Conservation (phyloP, 2,329 filamentous ascomycete species). For the Stachybotrys elegans region DNA sequence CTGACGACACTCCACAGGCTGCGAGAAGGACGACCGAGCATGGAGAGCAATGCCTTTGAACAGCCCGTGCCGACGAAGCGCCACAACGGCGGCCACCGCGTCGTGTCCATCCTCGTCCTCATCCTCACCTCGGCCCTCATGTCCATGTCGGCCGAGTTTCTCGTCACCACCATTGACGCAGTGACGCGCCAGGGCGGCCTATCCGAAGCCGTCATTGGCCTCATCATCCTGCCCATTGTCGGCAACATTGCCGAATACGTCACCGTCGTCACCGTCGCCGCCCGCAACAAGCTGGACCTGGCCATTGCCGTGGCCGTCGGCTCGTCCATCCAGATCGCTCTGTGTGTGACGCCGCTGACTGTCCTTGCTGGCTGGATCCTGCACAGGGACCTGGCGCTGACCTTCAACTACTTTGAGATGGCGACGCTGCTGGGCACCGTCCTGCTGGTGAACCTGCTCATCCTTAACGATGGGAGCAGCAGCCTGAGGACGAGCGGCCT, state of each 20-base stretch:
- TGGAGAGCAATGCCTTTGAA: neutral
- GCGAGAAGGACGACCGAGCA: slow-evolving; percentile 8
- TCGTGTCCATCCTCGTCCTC: slow-evolving; percentile 44
- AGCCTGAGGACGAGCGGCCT: slow-evolving; percentile 46
- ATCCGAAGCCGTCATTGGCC: slow-evolving; percentile 53
- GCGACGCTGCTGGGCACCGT: slow-evolving; percentile 66
- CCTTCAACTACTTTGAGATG: slow-evolving; percentile 72
- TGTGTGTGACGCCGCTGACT: slow-evolving; percentile 56
- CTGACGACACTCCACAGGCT: slow-evolving; percentile 13
- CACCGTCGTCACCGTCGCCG: slow-evolving; percentile 55
- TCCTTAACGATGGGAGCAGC: slow-evolving; percentile 66
- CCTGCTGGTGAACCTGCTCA: slow-evolving; percentile 70
- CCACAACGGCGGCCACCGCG: slow-evolving; percentile 15
- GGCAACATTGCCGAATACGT: slow-evolving; percentile 60
- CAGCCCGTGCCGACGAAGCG: slow-evolving; percentile 2
- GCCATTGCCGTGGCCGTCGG: slow-evolving; percentile 58
- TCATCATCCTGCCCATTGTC: slow-evolving; percentile 57
- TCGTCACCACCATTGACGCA: slow-evolving; percentile 53
- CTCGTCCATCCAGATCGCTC: slow-evolving; percentile 56
- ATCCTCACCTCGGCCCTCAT: slow-evolving; percentile 50
- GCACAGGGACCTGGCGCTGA: slow-evolving; percentile 53
- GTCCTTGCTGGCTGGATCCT: slow-evolving; percentile 57
- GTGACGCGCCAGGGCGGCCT: slow-evolving; percentile 44
- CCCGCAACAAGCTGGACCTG: slow-evolving; percentile 57
- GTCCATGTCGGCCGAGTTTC: slow-evolving; percentile 56